A percentile compares a stretch with the other conserved stretches of the same genome.
Conservation (phyloP, 768 basidiomycete genomes). For the Pulveroboletus ravenelii region DNA sequence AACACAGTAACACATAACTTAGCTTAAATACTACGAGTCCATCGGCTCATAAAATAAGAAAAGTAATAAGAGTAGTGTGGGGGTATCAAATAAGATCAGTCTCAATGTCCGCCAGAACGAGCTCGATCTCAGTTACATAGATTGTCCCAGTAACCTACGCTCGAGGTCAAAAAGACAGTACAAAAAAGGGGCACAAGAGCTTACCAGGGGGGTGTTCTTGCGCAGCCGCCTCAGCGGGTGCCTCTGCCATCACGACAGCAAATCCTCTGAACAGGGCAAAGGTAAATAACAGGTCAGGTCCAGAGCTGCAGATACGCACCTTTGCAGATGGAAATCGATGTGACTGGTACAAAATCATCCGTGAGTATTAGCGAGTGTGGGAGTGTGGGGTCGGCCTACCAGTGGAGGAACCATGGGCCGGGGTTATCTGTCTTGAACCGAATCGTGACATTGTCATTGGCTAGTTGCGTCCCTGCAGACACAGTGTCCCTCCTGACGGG, state of each 20-base stretch:
- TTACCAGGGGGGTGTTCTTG: constrained; percentile 13
- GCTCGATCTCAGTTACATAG: constrained; percentile 1
- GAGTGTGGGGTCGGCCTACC: constrained; percentile 7
- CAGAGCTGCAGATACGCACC: constrained; percentile 9
- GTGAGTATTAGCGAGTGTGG: neutral
- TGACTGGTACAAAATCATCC: constrained; percentile 11
- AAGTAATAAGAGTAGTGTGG: no score
- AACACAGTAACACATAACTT: no score
- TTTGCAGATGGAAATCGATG: constrained; percentile 18
- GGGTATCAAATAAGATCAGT: neutral
- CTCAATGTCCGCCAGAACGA: neutral
- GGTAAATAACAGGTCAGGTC: neutral
- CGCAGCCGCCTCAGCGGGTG: neutral
- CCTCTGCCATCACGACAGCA: constrained; percentile 18
- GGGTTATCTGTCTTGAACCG: constrained; percentile 65
- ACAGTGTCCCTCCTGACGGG: constrained; percentile 52
- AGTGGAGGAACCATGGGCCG: constrained; percentile 21
- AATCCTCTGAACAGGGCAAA: constrained; percentile 12
- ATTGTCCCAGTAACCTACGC: constrained; percentile 4
- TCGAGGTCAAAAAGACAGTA: neutral
- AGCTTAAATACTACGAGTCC: no score
- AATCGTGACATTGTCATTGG: constrained; percentile 41
- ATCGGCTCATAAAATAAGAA: no score
- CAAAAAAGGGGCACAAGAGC: neutral
- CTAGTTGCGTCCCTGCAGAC: constrained; percentile 20